These are phyloP conservation scores for Meyerozyma athensensis DNA, from an alignment of 1,139 yeast species.

Conservation along the genomic window DNA sequence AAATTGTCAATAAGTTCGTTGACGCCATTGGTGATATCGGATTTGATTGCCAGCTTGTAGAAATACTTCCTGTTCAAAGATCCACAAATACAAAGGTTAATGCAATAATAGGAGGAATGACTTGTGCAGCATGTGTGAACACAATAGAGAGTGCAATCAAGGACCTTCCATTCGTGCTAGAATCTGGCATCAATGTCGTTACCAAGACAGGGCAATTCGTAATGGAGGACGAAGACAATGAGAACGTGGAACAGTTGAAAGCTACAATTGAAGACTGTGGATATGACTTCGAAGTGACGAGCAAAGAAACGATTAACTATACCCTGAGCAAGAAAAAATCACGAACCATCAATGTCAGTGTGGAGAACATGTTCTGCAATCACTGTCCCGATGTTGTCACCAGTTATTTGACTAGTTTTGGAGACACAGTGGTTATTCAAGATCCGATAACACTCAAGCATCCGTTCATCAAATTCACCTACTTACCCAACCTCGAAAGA, in stretches of 20 bases:
- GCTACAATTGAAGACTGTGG: constrained; percentile 62
- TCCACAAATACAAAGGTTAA: constrained; percentile 45
- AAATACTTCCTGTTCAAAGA: constrained; percentile 53
- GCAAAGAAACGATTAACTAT: constrained; percentile 37
- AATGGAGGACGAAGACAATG: constrained; percentile 28
- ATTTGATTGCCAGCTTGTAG: constrained; percentile 52
- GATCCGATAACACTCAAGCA: constrained; percentile 50
- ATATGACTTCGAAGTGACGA: constrained; percentile 50
- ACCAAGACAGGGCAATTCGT: constrained; percentile 60
- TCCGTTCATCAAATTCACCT: constrained; percentile 61
- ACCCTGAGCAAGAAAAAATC: constrained; percentile 42
- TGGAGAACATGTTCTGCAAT: constrained; percentile 69
- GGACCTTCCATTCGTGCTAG: constrained; percentile 50
- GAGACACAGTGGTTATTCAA: constrained; percentile 53
- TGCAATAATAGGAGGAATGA: constrained; percentile 68
- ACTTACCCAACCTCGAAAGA: constrained; percentile 50
- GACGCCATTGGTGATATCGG: constrained; percentile 50
- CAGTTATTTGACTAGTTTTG: constrained; percentile 46
- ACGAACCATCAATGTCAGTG: constrained; percentile 51
- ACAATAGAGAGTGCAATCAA: constrained; percentile 49
- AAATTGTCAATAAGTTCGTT: constrained; percentile 45
- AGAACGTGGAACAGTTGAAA: constrained; percentile 33
- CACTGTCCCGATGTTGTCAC: constrained; percentile 62
- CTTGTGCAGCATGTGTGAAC: constrained; percentile 68
- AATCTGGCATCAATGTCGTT: constrained; percentile 51